These are phyloP conservation scores for Hanseniaspora clermontiae DNA, from an alignment of 805 yeast genomes.

Conservation along the genomic window DNA sequence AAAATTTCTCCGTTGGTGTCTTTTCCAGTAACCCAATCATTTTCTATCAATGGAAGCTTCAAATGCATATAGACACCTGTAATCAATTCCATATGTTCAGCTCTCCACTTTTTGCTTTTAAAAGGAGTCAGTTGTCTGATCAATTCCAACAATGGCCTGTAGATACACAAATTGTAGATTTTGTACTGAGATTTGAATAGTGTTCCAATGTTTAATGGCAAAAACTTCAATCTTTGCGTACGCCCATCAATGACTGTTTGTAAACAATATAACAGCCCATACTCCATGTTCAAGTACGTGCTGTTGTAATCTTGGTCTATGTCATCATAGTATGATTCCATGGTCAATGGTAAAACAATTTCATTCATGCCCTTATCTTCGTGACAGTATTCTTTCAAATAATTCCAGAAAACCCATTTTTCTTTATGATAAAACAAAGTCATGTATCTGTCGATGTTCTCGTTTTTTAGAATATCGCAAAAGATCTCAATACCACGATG, in stretches of 20 bases:
- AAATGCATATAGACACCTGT: constrained; percentile 74
- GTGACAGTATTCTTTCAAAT: constrained; percentile 17
- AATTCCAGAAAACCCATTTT: constrained; percentile 23
- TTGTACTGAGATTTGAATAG: constrained; percentile 32
- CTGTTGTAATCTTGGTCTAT: constrained; percentile 11
- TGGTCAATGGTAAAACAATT: background rate
- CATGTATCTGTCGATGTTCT: constrained; percentile 24
- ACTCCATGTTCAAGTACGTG: constrained; percentile 15
- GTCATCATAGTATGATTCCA: constrained; percentile 1
- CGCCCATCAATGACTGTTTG: constrained; percentile 52
- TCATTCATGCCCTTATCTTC: background rate
- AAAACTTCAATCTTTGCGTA: constrained; percentile 45
- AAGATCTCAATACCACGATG: constrained; percentile 36
- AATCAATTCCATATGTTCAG: constrained; percentile 83
- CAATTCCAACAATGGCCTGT: constrained; percentile 58
- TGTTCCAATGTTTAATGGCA: constrained; percentile 26
- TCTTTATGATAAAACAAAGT: constrained; percentile 21
- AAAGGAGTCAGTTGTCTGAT: constrained; percentile 74
- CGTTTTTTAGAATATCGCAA: constrained; percentile 20
- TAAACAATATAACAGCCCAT: constrained; percentile 34
- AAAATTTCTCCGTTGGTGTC: constrained; percentile 64
- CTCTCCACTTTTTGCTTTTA: constrained; percentile 89
- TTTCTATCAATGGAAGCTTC: constrained; percentile 59
- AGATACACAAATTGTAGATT: constrained; percentile 49
- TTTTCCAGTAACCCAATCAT: constrained; percentile 68